phyloP scores from a whole-genome alignment of 73 alveolate genomes.

The Blepharisma japonicum region DNA sequence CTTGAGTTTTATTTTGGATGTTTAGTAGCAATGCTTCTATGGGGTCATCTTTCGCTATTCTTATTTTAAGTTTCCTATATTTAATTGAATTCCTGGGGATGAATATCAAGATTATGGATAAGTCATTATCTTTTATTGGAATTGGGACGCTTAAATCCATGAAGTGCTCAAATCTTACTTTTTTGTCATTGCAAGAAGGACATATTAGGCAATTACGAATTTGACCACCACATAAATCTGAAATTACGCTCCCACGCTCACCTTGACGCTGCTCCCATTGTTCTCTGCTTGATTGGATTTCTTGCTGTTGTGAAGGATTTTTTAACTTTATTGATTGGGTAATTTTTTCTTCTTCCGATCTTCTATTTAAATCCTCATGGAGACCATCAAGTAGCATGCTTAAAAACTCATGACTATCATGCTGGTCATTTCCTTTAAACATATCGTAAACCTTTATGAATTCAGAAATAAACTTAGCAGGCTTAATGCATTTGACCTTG shows the following conservation, averaged over 20 bases:
- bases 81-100: not conserved
- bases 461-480: not conserved
- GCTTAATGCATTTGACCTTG: slow-evolving; percentile 1
- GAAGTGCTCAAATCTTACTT: not conserved
- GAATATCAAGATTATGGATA: not conserved
- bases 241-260: not conserved
- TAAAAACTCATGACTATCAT: slow-evolving; percentile 3
- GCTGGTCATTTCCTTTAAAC: slow-evolving; percentile 4
- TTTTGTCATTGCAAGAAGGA: not conserved
- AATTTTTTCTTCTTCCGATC: not conserved
- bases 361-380: not conserved
- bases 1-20: slow-evolving; percentile 5
- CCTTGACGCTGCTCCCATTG: slow-evolving; percentile 20
- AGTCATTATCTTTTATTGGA: not conserved
- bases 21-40: not conserved
- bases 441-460: not conserved
- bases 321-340: not conserved
- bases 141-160: slow-evolving; percentile 24
- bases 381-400: not conserved
- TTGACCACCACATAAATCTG: slow-evolving; percentile 26
- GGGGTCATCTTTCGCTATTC: not conserved
- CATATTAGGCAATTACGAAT: not conserved
- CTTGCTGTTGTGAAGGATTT: not conserved
- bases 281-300: slow-evolving; percentile 11
- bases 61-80: not conserved